Evolutionary conservation across 768 basidiomycete species (phyloP).

Genomic region (Lactarius deliciosus): DNA sequence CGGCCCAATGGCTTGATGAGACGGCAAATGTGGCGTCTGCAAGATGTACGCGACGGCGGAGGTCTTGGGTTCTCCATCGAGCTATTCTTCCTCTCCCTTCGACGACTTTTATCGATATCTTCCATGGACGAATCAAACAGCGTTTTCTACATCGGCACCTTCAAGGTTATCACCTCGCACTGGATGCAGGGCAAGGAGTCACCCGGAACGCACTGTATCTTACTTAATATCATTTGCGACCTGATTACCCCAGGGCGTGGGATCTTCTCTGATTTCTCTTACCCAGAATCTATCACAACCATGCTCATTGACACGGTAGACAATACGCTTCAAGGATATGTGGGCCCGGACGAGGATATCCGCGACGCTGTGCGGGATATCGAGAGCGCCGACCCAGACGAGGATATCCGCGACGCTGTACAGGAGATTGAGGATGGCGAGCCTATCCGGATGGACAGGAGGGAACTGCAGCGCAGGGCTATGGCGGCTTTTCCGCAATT

Average conservation of each 20-base stretch:
- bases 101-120: not conserved
- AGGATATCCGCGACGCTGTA: too few relatives aligned
- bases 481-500: too few relatives aligned
- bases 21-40: conserved; percentile 12
- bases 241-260: conserved; percentile 9
- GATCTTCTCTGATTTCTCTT: conserved; percentile 3
- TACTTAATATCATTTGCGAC: conserved; percentile 12
- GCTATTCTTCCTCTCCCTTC: conserved; percentile 10
- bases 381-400: not conserved
- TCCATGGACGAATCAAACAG: not conserved
- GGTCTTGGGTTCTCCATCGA: conserved; percentile 5
- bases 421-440: too few relatives aligned
- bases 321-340: not conserved
- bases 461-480: too few relatives aligned
- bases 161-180: not conserved
- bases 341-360: not conserved
- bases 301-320: not conserved
- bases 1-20: not conserved
- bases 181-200: not conserved
- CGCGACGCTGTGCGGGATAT: not conserved
- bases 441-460: too few relatives aligned
- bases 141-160: not conserved
- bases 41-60: conserved; percentile 3
- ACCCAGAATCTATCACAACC: not conserved
- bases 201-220: conserved; percentile 1